These are phyloP conservation scores for Talaromyces amestolkiae DNA, from an alignment of 2,329 filamentous ascomycete genomes.

Conservation along the genomic window DNA sequence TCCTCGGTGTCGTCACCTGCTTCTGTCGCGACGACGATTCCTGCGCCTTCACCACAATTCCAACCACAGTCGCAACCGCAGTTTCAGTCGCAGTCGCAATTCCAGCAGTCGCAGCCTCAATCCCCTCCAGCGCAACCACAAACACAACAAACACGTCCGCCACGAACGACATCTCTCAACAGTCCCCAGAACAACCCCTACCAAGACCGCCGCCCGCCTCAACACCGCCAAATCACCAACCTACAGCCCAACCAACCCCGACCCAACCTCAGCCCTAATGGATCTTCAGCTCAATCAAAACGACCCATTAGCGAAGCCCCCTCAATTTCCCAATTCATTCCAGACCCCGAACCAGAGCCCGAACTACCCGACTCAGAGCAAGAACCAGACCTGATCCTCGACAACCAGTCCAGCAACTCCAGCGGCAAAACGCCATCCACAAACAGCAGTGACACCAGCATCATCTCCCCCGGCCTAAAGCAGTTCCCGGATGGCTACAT, in stretches of 20 bases:
- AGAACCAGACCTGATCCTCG: slow-evolving; percentile 5
- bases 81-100: neutral
- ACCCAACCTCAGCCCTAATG: slow-evolving; percentile 3
- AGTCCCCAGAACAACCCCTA: neutral
- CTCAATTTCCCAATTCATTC: slow-evolving; percentile 33
- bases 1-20: neutral
- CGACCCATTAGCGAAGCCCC: slow-evolving; percentile 24
- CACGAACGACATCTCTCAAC: neutral
- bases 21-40: neutral
- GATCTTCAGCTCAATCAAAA: neutral
- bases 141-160: neutral
- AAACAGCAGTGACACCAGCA: slow-evolving; percentile 8
- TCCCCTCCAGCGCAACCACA: neutral
- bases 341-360: slow-evolving; percentile 30
- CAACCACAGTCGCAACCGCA: neutral
- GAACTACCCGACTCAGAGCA: slow-evolving; percentile 15
- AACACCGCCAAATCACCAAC: slow-evolving; percentile 10
- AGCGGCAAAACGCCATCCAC: slow-evolving; percentile 8
- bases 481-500: slow-evolving; percentile 11
- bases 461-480: neutral
- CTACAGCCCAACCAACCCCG: neutral
- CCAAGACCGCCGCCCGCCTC: neutral
- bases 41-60: slow-evolving; percentile 2
- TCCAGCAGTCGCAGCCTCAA: neutral
- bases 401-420: slow-evolving; percentile 13